Base-by-base conservation (phyloP, 1,139 yeast species). In the Yamadazyma diospyri region DNA sequence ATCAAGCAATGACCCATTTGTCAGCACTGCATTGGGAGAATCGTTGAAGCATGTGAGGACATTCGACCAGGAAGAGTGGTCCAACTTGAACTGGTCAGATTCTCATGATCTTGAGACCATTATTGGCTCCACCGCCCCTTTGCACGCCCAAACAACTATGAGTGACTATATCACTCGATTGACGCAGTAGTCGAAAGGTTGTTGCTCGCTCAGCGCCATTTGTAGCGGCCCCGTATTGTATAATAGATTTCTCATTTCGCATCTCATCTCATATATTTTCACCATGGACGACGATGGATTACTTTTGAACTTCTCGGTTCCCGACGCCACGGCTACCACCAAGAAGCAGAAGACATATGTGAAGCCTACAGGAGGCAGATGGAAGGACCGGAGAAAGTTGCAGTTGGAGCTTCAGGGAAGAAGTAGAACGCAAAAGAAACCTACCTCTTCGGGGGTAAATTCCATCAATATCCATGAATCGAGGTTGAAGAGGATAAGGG, bases 361-460 rank as follows among this genome's bases (percentile, higher is more conserved):
- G 5, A 79, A 77, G 44, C 66, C 75, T 4, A 64, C 72, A 6
- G 92, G 94, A 19, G 94, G 94, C 6, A 71, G 72, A 47, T 84
- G 94, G 94, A 81, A 76, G 47, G 94, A 85, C 39, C 70, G 94
- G 41, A 67, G 94, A 46, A 74, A 72, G 49, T 68, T 70, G 28
- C 77, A 74, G 47, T 59, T 77, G 35, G 53, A 61, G 14, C 45
- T 64, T 29, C 68, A 64, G 46, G 79, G 79, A 16, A 60, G 76
- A 51, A 66, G 67, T 1, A 56, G 69, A 42, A 61, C 54, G 23
- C 43, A 46, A 17, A 57, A 51, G 34, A 51, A 49, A 30, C 42
- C 45, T 2, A 47, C 45, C 11, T 51, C 54, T 7, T 51, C 64
- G 15, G 70, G 69, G 6, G 66, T 59, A n/a, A 69, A 69, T 40